Evolutionary conservation across 75 land plant genomes (phyloP).

Genomic region (Adiantum capillusveneris): DNA sequence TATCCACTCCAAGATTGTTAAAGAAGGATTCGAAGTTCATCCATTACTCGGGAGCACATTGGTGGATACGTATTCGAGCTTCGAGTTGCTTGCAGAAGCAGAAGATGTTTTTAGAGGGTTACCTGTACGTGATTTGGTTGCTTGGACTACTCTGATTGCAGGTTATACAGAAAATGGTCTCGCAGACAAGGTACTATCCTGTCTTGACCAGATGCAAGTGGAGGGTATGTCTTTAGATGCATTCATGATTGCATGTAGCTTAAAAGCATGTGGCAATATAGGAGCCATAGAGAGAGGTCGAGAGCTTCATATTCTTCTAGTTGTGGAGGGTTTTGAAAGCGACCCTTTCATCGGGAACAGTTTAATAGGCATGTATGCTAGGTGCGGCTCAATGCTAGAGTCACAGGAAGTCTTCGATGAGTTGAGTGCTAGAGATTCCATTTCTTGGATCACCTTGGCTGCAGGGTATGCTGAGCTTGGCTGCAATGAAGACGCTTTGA

Average conservation of each 20-base stretch:
- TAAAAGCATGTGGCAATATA: conserved; percentile 4
- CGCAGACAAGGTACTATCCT: background rate
- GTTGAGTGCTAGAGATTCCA: conserved; percentile 16
- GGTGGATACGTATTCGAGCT: conserved; percentile 26
- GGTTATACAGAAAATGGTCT: conserved; percentile 6
- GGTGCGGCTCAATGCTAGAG: conserved; percentile 37
- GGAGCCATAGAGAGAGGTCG: background rate
- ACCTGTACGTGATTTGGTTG: conserved; percentile 15
- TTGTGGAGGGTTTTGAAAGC: conserved; percentile 16
- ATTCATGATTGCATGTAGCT: conserved; percentile 6
- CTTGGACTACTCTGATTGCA: conserved; percentile 33
- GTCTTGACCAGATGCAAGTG: conserved; percentile 18
- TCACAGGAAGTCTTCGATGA: conserved; percentile 39
- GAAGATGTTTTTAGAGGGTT: conserved; percentile 31
- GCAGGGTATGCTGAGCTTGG: conserved; percentile 46
- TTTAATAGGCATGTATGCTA: too few species aligned
- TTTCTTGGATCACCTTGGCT: conserved; percentile 65
- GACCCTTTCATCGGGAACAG: conserved; percentile 48
- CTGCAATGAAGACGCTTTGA: conserved; percentile 45
- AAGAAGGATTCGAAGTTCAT: conserved; percentile 17
- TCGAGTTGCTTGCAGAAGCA: conserved; percentile 10
- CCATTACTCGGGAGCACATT: conserved; percentile 17
- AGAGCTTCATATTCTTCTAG: background rate
- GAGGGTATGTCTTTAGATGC: conserved; percentile 9
- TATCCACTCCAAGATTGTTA: conserved; percentile 19